Evolutionary conservation across 2,329 filamentous ascomycete genomes (phyloP).

Genomic region (Penicillium brevicompactum): DNA sequence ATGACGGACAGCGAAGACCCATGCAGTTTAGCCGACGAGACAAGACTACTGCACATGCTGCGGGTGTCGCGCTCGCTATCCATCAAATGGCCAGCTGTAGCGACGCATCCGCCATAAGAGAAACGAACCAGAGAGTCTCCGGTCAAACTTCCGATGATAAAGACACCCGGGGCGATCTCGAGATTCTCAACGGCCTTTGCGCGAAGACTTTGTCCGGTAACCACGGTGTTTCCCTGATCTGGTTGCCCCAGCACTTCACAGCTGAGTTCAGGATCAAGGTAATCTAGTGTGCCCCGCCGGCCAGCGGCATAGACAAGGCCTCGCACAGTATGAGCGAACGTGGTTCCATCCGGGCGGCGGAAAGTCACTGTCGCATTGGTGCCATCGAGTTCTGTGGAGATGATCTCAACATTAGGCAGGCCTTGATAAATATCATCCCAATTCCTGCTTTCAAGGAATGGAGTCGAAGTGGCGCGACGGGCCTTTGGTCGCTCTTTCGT

Average conservation of each 20-base stretch:
- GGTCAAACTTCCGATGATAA: slow-evolving; percentile 61
- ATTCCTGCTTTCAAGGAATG: slow-evolving; percentile 51
- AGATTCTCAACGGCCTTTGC: slow-evolving; percentile 54
- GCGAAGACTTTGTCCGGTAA: slow-evolving; percentile 58
- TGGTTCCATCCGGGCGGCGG: slow-evolving; percentile 44
- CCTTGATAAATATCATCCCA: slow-evolving; percentile 59
- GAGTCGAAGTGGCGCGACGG: slow-evolving; percentile 43
- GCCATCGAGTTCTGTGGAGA: slow-evolving; percentile 37
- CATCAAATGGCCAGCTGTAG: slow-evolving; percentile 57
- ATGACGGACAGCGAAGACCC: slow-evolving; percentile 34
- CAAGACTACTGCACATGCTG: slow-evolving; percentile 21
- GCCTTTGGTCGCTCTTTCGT: slow-evolving; percentile 25
- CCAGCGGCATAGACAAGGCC: slow-evolving; percentile 59
- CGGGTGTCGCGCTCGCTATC: slow-evolving; percentile 18
- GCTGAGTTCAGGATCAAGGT: slow-evolving; percentile 51
- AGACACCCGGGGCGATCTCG: slow-evolving; percentile 56
- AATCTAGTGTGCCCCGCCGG: slow-evolving; percentile 56
- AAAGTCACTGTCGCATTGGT: slow-evolving; percentile 46
- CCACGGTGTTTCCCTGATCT: slow-evolving; percentile 30
- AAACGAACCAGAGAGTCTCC: slow-evolving; percentile 64
- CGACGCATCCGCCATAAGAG: slow-evolving; percentile 61
- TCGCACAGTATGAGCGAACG: slow-evolving; percentile 49
- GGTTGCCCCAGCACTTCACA: slow-evolving; percentile 47
- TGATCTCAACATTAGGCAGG: slow-evolving; percentile 55
- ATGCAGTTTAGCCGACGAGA: slow-evolving; percentile 19